phyloP scores from a whole-genome alignment of 2,329 filamentous ascomycete genomes.

The Coniochaeta sp. region DNA sequence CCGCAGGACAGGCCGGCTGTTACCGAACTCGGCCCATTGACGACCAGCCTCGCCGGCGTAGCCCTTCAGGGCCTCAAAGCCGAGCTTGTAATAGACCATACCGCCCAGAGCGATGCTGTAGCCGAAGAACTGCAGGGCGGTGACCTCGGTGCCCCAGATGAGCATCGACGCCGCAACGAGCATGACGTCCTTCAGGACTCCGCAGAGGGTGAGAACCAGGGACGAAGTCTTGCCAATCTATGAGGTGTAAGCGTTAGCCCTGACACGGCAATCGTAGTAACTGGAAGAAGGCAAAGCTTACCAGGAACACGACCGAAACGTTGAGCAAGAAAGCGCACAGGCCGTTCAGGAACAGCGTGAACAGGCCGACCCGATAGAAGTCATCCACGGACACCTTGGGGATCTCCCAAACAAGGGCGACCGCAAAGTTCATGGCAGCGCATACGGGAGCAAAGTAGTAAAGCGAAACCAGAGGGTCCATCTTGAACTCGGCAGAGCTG shows the following conservation, averaged over 20 bases:
- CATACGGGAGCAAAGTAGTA: constrained; percentile 88
- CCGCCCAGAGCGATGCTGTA: constrained; percentile 73
- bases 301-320: constrained; percentile 78
- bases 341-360: constrained; percentile 68
- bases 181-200: constrained; percentile 82
- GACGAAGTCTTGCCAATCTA: constrained; percentile 85
- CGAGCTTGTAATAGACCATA: constrained; percentile 82
- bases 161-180: constrained; percentile 73
- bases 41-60: constrained; percentile 66
- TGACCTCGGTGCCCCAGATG: constrained; percentile 72
- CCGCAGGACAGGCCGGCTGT: constrained; percentile 66
- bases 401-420: constrained; percentile 68
- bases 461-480: constrained; percentile 81
- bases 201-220: constrained; percentile 77
- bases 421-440: constrained; percentile 69
- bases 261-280: neutral
- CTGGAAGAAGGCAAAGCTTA: constrained; percentile 37
- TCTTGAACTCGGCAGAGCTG: constrained; percentile 80
- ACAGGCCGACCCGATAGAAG: constrained; percentile 64
- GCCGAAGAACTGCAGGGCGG: constrained; percentile 71
- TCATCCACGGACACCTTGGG: constrained; percentile 62
- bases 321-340: constrained; percentile 74
- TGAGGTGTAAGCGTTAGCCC: neutral
- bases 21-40: constrained; percentile 81
- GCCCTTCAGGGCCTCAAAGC: constrained; percentile 74